Base-by-base conservation (phyloP, 1,284 basidiomycete genomes). In the Anthracocystis setariae region DNA sequence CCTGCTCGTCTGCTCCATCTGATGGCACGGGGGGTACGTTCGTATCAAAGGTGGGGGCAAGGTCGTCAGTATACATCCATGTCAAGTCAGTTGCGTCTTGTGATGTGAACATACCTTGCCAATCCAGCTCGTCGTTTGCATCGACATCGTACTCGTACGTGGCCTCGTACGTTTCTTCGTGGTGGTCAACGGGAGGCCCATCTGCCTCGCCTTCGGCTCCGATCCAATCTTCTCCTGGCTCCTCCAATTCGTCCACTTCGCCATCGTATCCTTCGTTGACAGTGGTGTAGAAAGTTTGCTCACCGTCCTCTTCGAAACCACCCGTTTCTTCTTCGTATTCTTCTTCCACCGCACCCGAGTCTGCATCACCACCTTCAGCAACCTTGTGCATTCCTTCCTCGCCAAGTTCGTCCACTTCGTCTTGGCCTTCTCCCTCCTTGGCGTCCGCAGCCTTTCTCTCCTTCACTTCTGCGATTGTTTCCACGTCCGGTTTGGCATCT, bases 161-260 rank as follows among this genome's bases (percentile, higher is more conserved):
- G 27, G 46, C 20, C 10, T 35, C 71, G 27, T 23, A 25, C 8
- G 49, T 43, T 3, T 56, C 44, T 25, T 33, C 60, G 20, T 55
- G 27, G 10, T 59, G 46, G 18, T 37, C 50, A 10, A 37, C 25
- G 25, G 55, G 40, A 29, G 33, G 29, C 8, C 23, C 49, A 3
- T 57, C 38, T 21, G 56, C 40, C 18, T 24, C 44, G n/a, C 25
- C 8, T 15, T 39, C 17, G 3, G 20, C 54, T 3, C 54, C 32
- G 8, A 52, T 43, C 5, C 23, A 38, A 7, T 46, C 39, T 21
- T 50, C 29, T n/a, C 47, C 55, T n/a, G 43, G 50, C 9, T 51
- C 63, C 23, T 65, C 65, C 38, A 62, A 33, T 35, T 70, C 63
- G 37, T 75, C 74, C 46, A 59, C 60, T 45, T 63, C 65, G 21